Evolutionary conservation across 371 early-diverging fungal species (phyloP), one percentile per base, ranked within the genome.

Genomic region (Syncephalis fuscata): DNA sequence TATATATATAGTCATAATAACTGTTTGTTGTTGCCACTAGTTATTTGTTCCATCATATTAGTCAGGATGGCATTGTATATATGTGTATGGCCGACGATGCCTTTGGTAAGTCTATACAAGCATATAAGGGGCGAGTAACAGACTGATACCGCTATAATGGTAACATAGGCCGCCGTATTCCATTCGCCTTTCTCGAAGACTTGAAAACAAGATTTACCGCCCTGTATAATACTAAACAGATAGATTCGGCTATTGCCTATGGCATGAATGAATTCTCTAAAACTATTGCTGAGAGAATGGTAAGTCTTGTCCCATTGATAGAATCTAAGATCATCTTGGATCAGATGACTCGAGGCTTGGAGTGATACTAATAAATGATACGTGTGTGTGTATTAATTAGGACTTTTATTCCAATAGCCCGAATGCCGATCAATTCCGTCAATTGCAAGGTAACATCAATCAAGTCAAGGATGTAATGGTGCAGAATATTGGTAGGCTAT

Each of bases 391-490:
- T 39, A 24, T 21, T 24, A 52, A n/a, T 10, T 53, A 80, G 80
- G 78, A 82, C 50, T 78, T 75, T 48, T 88, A 71, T 58, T 82
- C 82, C 15, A 70, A 70, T 20, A 76, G 76, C 59, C 80, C 81
- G 17, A 62, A 68, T 27, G 77, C 78, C 3, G 91, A 91, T 64
- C 67, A 72, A 45, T 68, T 88, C 52, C 73, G 78, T 38, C 82
- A 85, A 59, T 87, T 86, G 0, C 84, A 85, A 50, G 83, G 83
- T 17, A 88, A 91, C 63, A 87, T 93, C 53, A 83, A 86, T 46
- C 86, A 86, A 57, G 92, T 91, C 49, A 85, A 85, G 63, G 89
- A 88, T 66, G 87, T 91, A 23, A 91, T 91, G 91, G 85, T 85
- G 9, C 79, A 85, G 59, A 93, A 93, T 56, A 90, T 92, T 51